Evolutionary conservation across 805 yeast species (phyloP).

Genomic region (Myxozyma mucilagina): DNA sequence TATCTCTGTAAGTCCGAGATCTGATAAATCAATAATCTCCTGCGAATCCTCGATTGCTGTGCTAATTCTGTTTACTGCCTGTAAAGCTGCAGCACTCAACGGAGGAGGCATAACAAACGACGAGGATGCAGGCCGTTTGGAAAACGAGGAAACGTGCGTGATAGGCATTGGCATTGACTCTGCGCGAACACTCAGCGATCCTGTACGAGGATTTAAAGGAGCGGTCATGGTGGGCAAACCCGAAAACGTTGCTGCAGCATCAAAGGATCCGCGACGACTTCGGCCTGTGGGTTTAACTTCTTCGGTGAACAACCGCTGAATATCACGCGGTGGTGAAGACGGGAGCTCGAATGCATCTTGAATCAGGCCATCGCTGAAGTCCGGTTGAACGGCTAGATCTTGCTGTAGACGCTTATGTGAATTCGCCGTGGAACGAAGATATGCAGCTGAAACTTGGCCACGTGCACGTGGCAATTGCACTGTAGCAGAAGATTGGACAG

Average conservation of each 20-base stretch:
- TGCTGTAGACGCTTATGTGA: constrained; percentile 9
- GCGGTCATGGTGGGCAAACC: background rate
- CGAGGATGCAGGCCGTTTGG: constrained; percentile 11
- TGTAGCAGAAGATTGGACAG: background rate
- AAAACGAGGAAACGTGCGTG: constrained; percentile 1
- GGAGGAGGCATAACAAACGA: constrained; percentile 9
- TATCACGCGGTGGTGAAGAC: constrained; percentile 27
- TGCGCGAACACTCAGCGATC: constrained; percentile 6
- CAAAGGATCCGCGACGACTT: background rate
- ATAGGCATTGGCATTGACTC: constrained; percentile 8
- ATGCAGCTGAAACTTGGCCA: background rate
- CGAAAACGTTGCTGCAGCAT: background rate
- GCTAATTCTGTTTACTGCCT: constrained; percentile 25
- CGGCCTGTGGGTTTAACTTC: background rate
- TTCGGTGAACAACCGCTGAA: constrained; percentile 9
- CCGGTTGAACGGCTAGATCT: constrained; percentile 6
- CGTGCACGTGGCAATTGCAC: background rate
- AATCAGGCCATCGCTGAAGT: constrained; percentile 6
- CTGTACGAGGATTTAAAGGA: constrained; percentile 3
- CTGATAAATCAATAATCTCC: constrained; percentile 26
- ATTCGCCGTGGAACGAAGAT: constrained; percentile 4
- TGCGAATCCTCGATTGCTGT: constrained; percentile 31
- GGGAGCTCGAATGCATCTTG: constrained; percentile 21
- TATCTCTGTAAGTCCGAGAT: constrained; percentile 35
- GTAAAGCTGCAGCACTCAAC: background rate